Percentiles rank a stretch among this genome's conserved stretches.
phyloP scores from a whole-genome alignment of 2,329 filamentous ascomycete genomes.

The Didymella sp. region DNA sequence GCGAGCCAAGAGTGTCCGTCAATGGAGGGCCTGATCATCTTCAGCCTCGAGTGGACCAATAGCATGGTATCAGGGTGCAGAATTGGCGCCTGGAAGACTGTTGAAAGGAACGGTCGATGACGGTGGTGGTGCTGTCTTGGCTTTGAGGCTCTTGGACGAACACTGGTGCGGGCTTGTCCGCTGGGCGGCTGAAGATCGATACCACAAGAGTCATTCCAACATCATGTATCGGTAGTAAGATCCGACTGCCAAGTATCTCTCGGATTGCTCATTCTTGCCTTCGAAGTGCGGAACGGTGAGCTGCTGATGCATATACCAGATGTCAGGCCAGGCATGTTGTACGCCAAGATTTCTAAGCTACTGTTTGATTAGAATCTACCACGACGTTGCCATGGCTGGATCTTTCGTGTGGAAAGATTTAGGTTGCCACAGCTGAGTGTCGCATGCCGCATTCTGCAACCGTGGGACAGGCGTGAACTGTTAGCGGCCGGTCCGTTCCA shows the following conservation, averaged over 20 bases:
- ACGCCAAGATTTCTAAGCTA: too few relatives aligned
- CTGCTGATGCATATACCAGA: too few relatives aligned
- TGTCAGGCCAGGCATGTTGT: too few relatives aligned
- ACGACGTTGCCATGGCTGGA: not conserved
- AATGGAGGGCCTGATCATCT: constrained; percentile 1
- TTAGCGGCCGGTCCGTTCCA: not conserved
- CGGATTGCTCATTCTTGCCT: too few relatives aligned
- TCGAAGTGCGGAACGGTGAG: too few relatives aligned
- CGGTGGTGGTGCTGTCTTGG: constrained; percentile 16
- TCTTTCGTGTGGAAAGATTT: not conserved
- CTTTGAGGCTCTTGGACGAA: constrained; percentile 18
- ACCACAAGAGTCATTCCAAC: constrained; percentile 7
- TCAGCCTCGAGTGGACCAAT: constrained; percentile 9
- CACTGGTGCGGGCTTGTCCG: constrained; percentile 13
- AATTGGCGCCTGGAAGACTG: not conserved
- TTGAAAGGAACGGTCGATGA: constrained; percentile 18
- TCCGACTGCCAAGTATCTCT: constrained; percentile 18
- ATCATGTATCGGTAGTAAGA: constrained; percentile 14
- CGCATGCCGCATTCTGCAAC: constrained; percentile 1
- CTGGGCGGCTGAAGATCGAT: constrained; percentile 16
- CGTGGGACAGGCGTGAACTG: not conserved
- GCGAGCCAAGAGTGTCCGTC: constrained; percentile 22
- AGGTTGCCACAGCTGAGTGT: not conserved
- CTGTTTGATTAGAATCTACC: too few relatives aligned
- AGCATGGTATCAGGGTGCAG: not conserved